Conservation (phyloP, 225 moss, liverwort and hornwort species). For the Marchantia polymorpha region DNA sequence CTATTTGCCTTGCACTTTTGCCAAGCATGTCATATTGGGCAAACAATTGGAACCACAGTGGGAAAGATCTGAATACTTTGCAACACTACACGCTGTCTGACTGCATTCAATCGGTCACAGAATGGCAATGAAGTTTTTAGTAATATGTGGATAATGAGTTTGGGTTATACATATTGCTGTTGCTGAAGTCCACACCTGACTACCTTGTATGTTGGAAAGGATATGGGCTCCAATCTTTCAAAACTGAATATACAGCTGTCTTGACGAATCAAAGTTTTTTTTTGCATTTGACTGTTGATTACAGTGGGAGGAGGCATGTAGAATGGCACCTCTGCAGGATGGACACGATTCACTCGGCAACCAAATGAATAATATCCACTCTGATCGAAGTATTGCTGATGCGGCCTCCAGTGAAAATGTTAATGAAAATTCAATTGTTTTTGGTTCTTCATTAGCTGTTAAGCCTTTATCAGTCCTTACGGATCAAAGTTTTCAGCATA, state of each 20-base stretch:
- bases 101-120: background rate
- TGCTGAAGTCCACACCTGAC: no score
- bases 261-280: no score
- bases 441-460: slow-evolving; percentile 61
- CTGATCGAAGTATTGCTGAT: slow-evolving; percentile 40
- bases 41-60: background rate
- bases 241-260: no score
- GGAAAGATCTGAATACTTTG: background rate
- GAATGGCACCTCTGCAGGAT: slow-evolving; percentile 27
- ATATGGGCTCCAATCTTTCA: no score
- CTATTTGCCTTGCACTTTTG: background rate
- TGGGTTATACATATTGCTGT: background rate
- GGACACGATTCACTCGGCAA: slow-evolving; percentile 29
- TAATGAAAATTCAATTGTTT: slow-evolving; percentile 46
- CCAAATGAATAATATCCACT: slow-evolving; percentile 61
- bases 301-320: slow-evolving; percentile 81
- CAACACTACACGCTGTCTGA: background rate
- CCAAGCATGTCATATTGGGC: background rate
- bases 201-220: no score
- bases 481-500: slow-evolving; percentile 58
- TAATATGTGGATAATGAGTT: background rate
- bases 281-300: background rate
- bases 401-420: slow-evolving; percentile 39
- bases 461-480: slow-evolving; percentile 84
- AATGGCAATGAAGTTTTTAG: background rate